These are phyloP conservation scores for Dendrocalamus latiflorus DNA, from an alignment of 202 grass and related monocot species.

Conservation along the genomic window DNA sequence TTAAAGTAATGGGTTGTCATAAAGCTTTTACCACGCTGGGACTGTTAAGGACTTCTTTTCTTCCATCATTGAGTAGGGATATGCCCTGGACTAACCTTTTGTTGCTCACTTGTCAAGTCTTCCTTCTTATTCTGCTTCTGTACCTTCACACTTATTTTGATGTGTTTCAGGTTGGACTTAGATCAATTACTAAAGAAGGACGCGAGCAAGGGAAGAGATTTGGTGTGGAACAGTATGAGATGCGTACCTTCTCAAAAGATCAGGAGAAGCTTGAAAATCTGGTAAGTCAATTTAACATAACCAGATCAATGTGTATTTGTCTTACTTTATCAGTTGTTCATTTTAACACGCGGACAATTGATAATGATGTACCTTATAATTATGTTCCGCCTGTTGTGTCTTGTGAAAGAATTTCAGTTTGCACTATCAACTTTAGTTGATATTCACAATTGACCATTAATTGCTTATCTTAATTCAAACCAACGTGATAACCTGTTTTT, in stretches of 20 bases:
- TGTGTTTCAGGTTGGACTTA: conserved; percentile 64
- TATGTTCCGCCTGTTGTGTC: neutral
- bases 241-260: conserved; percentile 89
- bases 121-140: neutral
- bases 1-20: neutral
- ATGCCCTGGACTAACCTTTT: neutral
- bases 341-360: neutral
- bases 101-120: neutral
- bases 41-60: neutral
- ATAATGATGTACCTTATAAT: neutral
- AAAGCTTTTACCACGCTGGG: neutral
- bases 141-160: neutral
- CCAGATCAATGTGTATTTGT: neutral
- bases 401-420: neutral
- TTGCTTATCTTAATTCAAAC: too few species aligned
- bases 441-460: neutral
- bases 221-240: conserved; percentile 91
- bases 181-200: conserved; percentile 91
- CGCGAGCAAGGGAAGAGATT: conserved; percentile 93
- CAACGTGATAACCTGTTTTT: too few species aligned
- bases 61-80: neutral
- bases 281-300: conserved; percentile 29
- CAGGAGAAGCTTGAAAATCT: conserved; percentile 79
- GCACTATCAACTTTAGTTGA: neutral
- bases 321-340: neutral